phyloP scores from a whole-genome alignment of 202 grass and related monocot species.

The Carex sylvatica region DNA sequence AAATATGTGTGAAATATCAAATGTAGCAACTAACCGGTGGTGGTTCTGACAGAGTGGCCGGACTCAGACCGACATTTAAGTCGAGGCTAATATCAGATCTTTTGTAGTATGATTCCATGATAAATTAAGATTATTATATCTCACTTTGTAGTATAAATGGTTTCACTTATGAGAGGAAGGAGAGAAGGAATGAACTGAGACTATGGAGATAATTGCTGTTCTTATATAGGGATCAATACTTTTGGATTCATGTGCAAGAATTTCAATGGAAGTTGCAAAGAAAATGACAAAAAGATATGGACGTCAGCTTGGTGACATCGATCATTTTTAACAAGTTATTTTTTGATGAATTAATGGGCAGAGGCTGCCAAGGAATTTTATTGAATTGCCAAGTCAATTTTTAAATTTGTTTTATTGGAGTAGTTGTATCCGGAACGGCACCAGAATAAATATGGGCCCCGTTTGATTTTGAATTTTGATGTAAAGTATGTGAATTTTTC shows the following conservation, averaged over 20 bases:
- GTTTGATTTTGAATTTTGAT: too few relatives aligned
- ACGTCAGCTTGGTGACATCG: neutral
- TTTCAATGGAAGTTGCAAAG: neutral
- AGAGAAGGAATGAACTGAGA: neutral
- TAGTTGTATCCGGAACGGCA: too few relatives aligned
- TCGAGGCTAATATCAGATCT: constrained; percentile 46
- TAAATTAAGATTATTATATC: neutral
- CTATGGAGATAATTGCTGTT: neutral
- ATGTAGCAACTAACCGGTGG: constrained; percentile 6
- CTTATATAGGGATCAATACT: neutral
- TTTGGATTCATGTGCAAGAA: neutral
- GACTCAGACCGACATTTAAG: constrained; percentile 48
- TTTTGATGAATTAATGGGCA: too few relatives aligned
- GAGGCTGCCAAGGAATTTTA: too few relatives aligned
- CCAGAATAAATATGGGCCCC: too few relatives aligned
- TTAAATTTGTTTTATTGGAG: too few relatives aligned
- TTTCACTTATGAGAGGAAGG: neutral
- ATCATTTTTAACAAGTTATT: too few relatives aligned
- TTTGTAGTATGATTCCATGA: neutral
- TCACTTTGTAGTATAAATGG: neutral
- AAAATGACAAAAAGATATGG: neutral
- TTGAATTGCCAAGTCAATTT: too few relatives aligned
- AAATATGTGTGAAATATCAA: neutral
- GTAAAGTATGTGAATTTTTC: too few relatives aligned
- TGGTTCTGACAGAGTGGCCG: neutral